phyloP scores from a whole-genome alignment of 2,329 filamentous ascomycete species.

The Phoma sp. region DNA sequence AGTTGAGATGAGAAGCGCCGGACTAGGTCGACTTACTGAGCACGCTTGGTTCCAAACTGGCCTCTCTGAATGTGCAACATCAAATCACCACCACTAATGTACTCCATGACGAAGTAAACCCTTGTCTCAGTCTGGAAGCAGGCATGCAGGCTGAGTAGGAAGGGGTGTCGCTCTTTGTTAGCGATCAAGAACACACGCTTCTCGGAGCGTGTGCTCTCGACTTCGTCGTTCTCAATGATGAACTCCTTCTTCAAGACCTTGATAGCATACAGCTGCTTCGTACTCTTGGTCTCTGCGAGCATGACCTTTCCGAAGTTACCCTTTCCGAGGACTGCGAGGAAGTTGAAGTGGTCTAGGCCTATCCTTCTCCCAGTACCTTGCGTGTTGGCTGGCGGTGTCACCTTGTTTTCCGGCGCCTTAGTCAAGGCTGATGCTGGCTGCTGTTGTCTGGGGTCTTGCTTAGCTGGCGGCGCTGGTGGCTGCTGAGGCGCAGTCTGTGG shows the following conservation, averaged over 20 bases:
- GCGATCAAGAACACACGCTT: slow-evolving; percentile 97
- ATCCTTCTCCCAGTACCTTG: slow-evolving; percentile 82
- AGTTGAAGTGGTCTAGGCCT: slow-evolving; percentile 98
- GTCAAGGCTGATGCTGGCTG: slow-evolving; percentile 40
- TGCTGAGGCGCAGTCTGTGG: slow-evolving; percentile 37
- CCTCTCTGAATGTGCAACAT: slow-evolving; percentile 99
- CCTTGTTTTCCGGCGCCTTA: slow-evolving; percentile 56
- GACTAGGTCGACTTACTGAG: slow-evolving; percentile 71
- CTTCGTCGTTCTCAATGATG: slow-evolving; percentile 99
- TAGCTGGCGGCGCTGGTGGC: slow-evolving; percentile 10
- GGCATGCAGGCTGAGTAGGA: slow-evolving; percentile 91
- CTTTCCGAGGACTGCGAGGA: slow-evolving; percentile 95
- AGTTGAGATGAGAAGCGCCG: not conserved
- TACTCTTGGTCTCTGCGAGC: slow-evolving; percentile 94
- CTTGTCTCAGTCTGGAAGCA: slow-evolving; percentile 99
- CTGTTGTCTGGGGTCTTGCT: slow-evolving; percentile 41
- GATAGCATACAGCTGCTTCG: slow-evolving; percentile 93
- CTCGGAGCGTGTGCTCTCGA: slow-evolving; percentile 96
- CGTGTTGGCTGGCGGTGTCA: slow-evolving; percentile 70
- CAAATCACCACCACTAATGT: slow-evolving; percentile 95
- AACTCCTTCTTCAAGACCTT: slow-evolving; percentile 99
- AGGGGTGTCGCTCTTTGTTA: slow-evolving; percentile 95
- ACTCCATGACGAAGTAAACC: slow-evolving; percentile 99
- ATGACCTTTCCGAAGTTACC: slow-evolving; percentile 99
- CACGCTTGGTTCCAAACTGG: slow-evolving; percentile 92